Evolutionary conservation across 805 yeast species (phyloP), one percentile per base, ranked within the genome.

Genomic region (Hanseniaspora osmophila): DNA sequence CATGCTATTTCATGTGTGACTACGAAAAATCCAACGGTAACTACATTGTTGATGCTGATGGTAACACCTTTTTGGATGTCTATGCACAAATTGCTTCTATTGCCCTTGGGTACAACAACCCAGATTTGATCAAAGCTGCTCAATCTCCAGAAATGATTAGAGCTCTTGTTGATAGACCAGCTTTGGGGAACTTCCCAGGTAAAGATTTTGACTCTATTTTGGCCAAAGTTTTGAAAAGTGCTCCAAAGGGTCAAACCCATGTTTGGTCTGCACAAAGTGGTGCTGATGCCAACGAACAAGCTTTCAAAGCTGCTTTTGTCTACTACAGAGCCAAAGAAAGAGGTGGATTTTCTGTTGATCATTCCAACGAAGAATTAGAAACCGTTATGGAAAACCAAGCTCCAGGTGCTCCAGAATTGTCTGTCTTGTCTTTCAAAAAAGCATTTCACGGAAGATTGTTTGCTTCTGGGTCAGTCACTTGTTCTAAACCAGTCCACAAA

Each of bases 391-490:
- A 73, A 52, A 86, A 86, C 64, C 67, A 71, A 54, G 74, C 84
- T 27, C 97, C 97, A 44, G 96, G 96, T 47, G 74, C 94, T 42
- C 94, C 96, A 33, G 83, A 82, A 33, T 65, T 84, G 54, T 86
- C 95, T 43, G 82, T 88, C 50, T 60, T 90, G 53, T 86, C 96
- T 5, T 88, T 88, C 67, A 78, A 79, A 64, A 73, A 77, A 52
- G 92, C 92, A 30, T 90, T 88, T 83, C 97, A 88, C 62, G 97
- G 97, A 52, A 78, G 97, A 66, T 67, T 87, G 51, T 86, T 88
- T 67, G 97, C 95, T 19, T 75, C 94, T 46, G 87, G 84, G 40
- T 83, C 95, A 6, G 77, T 85, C 52, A 88, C 97, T 37, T 78
- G 95, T 63, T 86, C 96, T 47, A 90, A 86, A 71, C 95, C 96